Evolutionary conservation across 768 basidiomycete genomes (phyloP).

Genomic region (Lentinula aciculospora): DNA sequence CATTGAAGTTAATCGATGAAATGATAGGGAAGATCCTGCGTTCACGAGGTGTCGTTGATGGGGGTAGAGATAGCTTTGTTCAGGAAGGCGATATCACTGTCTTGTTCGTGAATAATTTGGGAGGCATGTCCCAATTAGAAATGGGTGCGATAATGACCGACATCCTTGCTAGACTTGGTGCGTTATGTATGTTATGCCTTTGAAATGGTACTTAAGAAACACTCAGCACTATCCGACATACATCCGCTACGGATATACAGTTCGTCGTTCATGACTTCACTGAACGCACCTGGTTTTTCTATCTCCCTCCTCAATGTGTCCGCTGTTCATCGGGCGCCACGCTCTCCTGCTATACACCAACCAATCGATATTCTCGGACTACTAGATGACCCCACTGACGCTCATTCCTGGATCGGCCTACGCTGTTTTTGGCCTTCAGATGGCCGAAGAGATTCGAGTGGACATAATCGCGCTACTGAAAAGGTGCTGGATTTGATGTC

Average conservation of each 20-base stretch:
- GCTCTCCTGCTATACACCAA: background rate
- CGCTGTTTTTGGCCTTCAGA: conserved; percentile 21
- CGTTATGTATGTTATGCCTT: conserved; percentile 12
- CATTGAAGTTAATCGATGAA: conserved; percentile 20
- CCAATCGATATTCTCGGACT: conserved; percentile 23
- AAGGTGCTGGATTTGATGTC: background rate
- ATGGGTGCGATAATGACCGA: conserved; percentile 46
- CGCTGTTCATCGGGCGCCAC: conserved; percentile 16
- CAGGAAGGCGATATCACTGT: conserved; percentile 31
- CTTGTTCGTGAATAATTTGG: conserved; percentile 36
- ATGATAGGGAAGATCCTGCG: conserved; percentile 22
- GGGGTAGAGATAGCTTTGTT: conserved; percentile 16
- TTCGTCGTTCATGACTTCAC: conserved; percentile 52
- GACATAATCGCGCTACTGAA: background rate
- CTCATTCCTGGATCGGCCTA: conserved; percentile 33
- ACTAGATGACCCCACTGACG: conserved; percentile 38
- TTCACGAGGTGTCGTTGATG: conserved; percentile 20
- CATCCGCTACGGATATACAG: conserved; percentile 36
- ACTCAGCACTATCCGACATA: conserved; percentile 23
- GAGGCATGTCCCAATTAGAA: conserved; percentile 36
- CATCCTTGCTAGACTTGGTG: conserved; percentile 35
- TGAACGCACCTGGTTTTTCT: conserved; percentile 57
- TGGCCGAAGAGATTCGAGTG: background rate
- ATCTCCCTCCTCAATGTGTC: conserved; percentile 45
- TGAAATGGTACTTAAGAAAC: background rate